Evolutionary conservation across 2,329 filamentous ascomycete species (phyloP).

Genomic region (Atkinsonella hypoxylon): DNA sequence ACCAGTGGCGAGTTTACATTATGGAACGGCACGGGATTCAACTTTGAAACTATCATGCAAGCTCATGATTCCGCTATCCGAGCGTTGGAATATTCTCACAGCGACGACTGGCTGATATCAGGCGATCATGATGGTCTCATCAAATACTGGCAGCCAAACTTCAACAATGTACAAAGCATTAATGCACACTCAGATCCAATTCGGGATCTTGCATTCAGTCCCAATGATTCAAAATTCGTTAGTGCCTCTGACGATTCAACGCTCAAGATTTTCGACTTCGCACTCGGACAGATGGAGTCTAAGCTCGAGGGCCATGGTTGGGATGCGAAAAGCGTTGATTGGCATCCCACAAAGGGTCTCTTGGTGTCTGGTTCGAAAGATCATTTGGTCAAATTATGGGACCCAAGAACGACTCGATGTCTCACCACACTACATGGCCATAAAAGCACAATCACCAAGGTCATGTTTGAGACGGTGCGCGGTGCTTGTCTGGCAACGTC

Average conservation of each 20-base stretch:
- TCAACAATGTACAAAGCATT: conserved; percentile 96
- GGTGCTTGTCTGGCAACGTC: conserved; percentile 83
- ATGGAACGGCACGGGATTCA: conserved; percentile 98
- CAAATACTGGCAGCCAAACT: conserved; percentile 98
- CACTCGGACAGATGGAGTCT: conserved; percentile 69
- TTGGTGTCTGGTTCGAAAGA: conserved; percentile 96
- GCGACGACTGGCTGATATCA: conserved; percentile 92
- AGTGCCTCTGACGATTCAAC: conserved; percentile 90
- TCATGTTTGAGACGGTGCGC: conserved; percentile 75
- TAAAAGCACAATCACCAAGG: conserved; percentile 94
- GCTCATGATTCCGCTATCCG: conserved; percentile 84
- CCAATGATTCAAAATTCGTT: conserved; percentile 90
- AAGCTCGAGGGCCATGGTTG: conserved; percentile 88
- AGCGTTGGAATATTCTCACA: conserved; percentile 79
- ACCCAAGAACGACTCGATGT: conserved; percentile 81
- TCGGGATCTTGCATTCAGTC: conserved; percentile 82
- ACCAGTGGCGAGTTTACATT: conserved; percentile 96
- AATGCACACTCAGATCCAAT: conserved; percentile 84
- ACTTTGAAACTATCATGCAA: conserved; percentile 99
- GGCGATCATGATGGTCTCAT: conserved; percentile 90
- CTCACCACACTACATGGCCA: conserved; percentile 91
- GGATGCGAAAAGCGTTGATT: conserved; percentile 95
- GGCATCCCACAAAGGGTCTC: conserved; percentile 91
- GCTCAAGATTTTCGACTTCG: conserved; percentile 94
- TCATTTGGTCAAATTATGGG: conserved; percentile 95